Percentiles rank a stretch among this genome's conserved stretches.
Evolutionary conservation across 352 stramenopile genomes (phyloP).

Genomic region (Pythium utonaiense): DNA sequence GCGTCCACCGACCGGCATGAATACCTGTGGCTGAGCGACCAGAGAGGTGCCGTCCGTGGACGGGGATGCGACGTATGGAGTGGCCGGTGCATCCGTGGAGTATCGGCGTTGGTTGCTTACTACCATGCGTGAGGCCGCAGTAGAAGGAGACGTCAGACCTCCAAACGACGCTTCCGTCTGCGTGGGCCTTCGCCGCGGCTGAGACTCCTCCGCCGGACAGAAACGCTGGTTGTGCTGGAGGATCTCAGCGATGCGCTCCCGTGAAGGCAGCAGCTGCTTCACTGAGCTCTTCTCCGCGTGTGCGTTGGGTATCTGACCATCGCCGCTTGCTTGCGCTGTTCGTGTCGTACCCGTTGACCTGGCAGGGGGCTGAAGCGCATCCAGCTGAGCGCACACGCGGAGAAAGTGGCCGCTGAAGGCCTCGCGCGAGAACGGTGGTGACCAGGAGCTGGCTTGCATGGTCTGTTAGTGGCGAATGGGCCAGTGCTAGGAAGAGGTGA

Average conservation of each 20-base stretch:
- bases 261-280: slow-evolving; percentile 12
- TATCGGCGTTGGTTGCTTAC: neutral
- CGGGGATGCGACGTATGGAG: neutral
- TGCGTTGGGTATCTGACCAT: too few relatives aligned
- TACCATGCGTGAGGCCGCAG: neutral
- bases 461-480: too few relatives aligned
- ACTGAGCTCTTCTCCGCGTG: too few relatives aligned
- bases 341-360: neutral
- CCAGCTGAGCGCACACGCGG: slow-evolving; percentile 30
- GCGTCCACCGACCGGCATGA: slow-evolving; percentile 31
- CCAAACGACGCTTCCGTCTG: neutral
- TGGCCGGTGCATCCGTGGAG: neutral
- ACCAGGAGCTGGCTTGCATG: too few relatives aligned
- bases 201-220: slow-evolving; percentile 15
- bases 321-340: neutral
- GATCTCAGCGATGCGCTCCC: slow-evolving; percentile 11
- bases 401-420: slow-evolving; percentile 7
- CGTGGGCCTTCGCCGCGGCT: neutral
- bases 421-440: neutral
- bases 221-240: slow-evolving; percentile 17
- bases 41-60: neutral
- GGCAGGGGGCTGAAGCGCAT: slow-evolving; percentile 21
- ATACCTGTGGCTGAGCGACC: neutral
- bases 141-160: neutral
- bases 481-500: too few relatives aligned